Percentiles rank a stretch among this genome's conserved stretches.
phyloP scores from a whole-genome alignment of 164 flowering plant genomes.

The Magnolia sinica region DNA sequence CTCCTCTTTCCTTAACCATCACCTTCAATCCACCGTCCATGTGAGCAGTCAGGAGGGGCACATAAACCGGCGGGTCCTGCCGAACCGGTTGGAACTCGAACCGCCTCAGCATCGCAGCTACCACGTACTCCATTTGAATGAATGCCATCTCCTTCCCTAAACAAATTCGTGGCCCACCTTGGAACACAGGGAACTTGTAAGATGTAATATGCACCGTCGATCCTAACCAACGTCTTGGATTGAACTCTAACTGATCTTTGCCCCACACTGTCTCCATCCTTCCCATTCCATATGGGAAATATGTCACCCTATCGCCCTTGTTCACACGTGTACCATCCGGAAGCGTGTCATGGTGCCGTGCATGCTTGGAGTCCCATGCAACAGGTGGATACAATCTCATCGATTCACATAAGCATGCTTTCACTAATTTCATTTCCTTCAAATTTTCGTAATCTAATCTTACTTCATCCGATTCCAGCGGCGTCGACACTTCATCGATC shows the following conservation, averaged over 20 bases:
- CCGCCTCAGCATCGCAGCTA: conserved; percentile 40
- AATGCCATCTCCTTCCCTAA: conserved; percentile 80
- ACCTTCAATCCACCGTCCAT: conserved; percentile 74
- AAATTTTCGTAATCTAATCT: conserved; percentile 31
- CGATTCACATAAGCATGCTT: conserved; percentile 59
- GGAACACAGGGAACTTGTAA: conserved; percentile 64
- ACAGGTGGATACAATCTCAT: conserved; percentile 81
- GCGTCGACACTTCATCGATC: conserved; percentile 18
- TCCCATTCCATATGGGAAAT: conserved; percentile 81
- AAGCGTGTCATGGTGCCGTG: conserved; percentile 36
- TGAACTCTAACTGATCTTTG: conserved; percentile 48
- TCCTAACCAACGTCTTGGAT: conserved; percentile 63
- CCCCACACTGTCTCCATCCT: conserved; percentile 78
- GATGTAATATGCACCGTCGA: conserved; percentile 36
- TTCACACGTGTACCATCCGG: conserved; percentile 61
- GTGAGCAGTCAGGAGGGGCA: conserved; percentile 64
- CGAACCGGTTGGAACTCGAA: conserved; percentile 43
- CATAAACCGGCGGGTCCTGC: conserved; percentile 40
- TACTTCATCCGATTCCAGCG: background rate
- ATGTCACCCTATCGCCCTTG: conserved; percentile 60
- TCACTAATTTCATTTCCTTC: conserved; percentile 44
- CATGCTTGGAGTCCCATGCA: conserved; percentile 80
- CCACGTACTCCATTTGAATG: conserved; percentile 73
- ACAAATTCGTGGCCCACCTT: conserved; percentile 80
- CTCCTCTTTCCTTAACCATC: conserved; percentile 24